Conservation (phyloP, 176 grass and related monocot genomes). For the Pontederia paniculata region DNA sequence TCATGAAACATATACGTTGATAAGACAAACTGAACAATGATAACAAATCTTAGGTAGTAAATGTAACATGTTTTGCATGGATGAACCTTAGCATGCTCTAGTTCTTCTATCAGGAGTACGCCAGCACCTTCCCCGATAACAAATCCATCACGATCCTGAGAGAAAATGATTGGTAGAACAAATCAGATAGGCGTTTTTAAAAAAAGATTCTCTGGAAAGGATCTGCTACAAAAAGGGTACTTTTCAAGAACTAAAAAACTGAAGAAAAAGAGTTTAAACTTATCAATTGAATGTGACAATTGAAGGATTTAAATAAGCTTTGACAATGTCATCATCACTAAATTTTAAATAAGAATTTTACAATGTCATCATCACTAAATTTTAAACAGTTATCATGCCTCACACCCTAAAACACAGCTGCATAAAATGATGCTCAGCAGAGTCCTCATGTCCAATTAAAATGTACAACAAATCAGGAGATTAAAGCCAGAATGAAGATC, state of each 20-base stretch:
- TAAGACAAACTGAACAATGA: neutral
- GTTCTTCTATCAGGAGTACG: slow-evolving; percentile 93
- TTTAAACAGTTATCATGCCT: no score
- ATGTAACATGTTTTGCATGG: slow-evolving; percentile 9
- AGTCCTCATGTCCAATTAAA: neutral
- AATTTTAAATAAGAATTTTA: no score
- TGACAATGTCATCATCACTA: no score
- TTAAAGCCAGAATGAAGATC: neutral
- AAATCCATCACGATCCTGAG: slow-evolving; percentile 90
- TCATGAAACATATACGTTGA: slow-evolving; percentile 12
- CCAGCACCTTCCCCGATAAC: slow-evolving; percentile 99
- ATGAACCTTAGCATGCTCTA: slow-evolving; percentile 86
- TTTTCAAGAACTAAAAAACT: no score
- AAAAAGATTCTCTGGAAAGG: neutral
- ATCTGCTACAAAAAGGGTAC: no score
- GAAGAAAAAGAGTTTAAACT: no score
- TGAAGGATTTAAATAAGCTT: no score
- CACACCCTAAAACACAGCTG: no score
- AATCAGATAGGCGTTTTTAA: neutral
- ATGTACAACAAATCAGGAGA: neutral
- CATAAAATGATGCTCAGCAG: neutral
- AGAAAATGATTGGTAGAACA: slow-evolving; percentile 8
- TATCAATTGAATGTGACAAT: no score
- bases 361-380: no score
- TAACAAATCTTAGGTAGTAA: slow-evolving; percentile 18